Conservation (phyloP, 2,329 filamentous ascomycete species). For the Aspergillus oerlinghausenensis region DNA sequence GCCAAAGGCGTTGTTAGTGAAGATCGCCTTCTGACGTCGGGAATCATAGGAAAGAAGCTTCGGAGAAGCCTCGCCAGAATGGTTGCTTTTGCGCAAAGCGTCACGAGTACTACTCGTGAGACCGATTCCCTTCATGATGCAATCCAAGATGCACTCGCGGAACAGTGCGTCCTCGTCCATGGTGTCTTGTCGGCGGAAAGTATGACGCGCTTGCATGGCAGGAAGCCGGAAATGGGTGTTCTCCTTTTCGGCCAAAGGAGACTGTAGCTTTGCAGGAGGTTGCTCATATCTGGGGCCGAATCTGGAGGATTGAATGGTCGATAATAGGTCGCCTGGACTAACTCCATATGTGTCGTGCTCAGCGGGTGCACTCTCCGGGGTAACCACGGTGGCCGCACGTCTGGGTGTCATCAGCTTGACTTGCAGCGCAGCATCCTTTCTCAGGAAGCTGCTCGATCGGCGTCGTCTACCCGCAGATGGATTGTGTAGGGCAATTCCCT, state of each 20-base stretch:
- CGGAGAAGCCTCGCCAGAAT: conserved; percentile 79
- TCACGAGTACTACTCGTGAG: conserved; percentile 63
- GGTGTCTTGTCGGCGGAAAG: conserved; percentile 69
- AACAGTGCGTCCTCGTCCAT: conserved; percentile 86
- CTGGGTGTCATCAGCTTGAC: conserved; percentile 52
- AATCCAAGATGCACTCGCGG: conserved; percentile 83
- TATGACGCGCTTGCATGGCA: conserved; percentile 20
- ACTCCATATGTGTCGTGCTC: conserved; percentile 43
- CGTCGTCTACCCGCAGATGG: conserved; percentile 61
- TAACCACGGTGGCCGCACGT: conserved; percentile 17
- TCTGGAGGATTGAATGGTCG: conserved; percentile 68
- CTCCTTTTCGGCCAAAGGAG: conserved; percentile 44
- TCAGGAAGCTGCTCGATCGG: conserved; percentile 67
- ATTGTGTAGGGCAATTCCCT: conserved; percentile 95
- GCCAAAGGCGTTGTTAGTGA: conserved; percentile 86
- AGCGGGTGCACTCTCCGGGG: conserved; percentile 17
- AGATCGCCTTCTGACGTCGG: conserved; percentile 70
- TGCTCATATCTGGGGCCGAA: conserved; percentile 50
- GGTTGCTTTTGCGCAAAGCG: conserved; percentile 56
- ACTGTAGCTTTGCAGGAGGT: conserved; percentile 27
- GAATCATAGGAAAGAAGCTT: conserved; percentile 79
- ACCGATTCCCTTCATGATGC: conserved; percentile 92
- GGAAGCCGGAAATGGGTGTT: conserved; percentile 32
- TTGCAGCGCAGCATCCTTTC: conserved; percentile 74
- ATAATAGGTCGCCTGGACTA: conserved; percentile 73